Base-by-base conservation (phyloP, 139 green algal species). In the Coelastrella sp. region DNA sequence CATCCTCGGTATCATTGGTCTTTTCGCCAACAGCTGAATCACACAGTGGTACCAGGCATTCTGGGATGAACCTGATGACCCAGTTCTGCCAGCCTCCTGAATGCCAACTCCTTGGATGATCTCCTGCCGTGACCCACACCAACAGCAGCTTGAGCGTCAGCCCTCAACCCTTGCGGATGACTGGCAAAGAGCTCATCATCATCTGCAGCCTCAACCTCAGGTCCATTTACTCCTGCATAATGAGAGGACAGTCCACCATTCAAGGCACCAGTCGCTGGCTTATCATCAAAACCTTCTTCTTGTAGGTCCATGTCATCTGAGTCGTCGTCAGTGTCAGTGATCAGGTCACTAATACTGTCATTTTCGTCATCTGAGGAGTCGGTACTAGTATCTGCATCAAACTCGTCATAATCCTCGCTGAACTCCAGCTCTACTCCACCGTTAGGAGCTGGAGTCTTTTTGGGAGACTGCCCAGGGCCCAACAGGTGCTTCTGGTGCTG, bases 351-450 rank as follows among this genome's bases (percentile, higher is more conserved):
- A 15, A 57, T n/a, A 53, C 13, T 43, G n/a, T 63, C 71, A 62
- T 45, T 21, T 23, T 48, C 50, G 15, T 50, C 23, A 1, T 45
- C 50, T 6, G n/a, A 41, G 5, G 19, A 17, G 11, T 27, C 59
- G 2, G 62, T 71, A 64, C 17, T 64, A 19, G 21, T 64, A 5
- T 71, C 62, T 27, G 62, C 62, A 21, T 71, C 62, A 68, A 25
- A 62, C n/a, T 79, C 71, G 21, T 79, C 41, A 62, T 79, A 79
- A 13, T 79, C n/a, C 35, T 79, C 71, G 40, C n/a, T 40, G 17
- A 79, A 79, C 19, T 63, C 11, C 4, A 79, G 27, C 71, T 63
- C 71, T 23, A 35, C 23, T n/a, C 71, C 71, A 37, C 23, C 71
- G n/a, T 62, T 30, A 32, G 62, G 53, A 5, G 17, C 21, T 21